A percentile compares a stretch with the other conserved stretches of the same genome.
phyloP scores from a whole-genome alignment of 495 filamentous ascomycete species.

The Pseudoneurospora amorphoporcata region DNA sequence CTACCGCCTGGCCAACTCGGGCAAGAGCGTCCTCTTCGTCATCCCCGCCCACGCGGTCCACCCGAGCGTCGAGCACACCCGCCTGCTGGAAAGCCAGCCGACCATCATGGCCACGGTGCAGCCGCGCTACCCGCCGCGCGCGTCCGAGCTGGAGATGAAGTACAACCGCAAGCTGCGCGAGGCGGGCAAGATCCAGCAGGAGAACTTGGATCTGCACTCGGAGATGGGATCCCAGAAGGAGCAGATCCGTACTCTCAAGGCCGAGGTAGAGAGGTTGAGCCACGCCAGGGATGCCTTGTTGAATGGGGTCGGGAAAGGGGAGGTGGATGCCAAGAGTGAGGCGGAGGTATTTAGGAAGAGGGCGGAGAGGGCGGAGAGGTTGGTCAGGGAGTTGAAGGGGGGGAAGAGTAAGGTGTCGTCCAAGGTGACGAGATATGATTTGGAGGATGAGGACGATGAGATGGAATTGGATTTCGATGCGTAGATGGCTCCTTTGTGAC shows the following conservation, averaged over 20 bases:
- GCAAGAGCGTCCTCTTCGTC: constrained; percentile 35
- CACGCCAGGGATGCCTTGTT: constrained; percentile 8
- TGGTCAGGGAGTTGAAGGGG: constrained; percentile 5
- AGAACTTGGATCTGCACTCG: background rate
- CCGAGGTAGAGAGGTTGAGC: constrained; percentile 11
- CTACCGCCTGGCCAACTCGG: constrained; percentile 34
- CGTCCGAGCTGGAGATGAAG: constrained; percentile 26
- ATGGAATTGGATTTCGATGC: background rate
- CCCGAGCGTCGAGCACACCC: constrained; percentile 30
- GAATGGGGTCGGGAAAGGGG: constrained; percentile 9
- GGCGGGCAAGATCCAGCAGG: constrained; percentile 5
- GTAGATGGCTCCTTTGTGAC: background rate
- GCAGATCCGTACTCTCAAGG: constrained; percentile 8
- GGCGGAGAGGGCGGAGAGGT: constrained; percentile 3
- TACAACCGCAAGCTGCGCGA: constrained; percentile 8
- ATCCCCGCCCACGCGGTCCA: constrained; percentile 38
- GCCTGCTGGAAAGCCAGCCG: constrained; percentile 31
- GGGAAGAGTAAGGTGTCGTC: background rate
- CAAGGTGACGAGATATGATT: background rate
- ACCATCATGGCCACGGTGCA: constrained; percentile 32
- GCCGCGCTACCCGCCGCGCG: constrained; percentile 23
- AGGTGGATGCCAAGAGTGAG: constrained; percentile 5
- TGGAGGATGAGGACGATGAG: background rate
- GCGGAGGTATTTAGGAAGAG: constrained; percentile 1
- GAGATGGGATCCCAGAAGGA: constrained; percentile 1